phyloP scores from a whole-genome alignment of 371 early-diverging fungal species.

The Mucor ambiguus region DNA sequence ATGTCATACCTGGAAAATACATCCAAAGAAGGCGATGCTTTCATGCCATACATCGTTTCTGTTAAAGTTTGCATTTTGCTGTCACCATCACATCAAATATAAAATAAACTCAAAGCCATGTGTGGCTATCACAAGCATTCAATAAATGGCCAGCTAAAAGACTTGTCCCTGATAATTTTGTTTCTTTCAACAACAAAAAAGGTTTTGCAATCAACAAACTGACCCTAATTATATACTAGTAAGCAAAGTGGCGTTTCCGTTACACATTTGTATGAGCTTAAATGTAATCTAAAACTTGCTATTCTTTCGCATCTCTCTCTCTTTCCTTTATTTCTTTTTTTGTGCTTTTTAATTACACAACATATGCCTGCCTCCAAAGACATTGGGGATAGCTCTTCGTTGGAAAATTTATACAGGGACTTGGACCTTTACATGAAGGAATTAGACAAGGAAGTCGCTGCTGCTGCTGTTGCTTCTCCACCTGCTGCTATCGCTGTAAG shows the following conservation, averaged over 20 bases:
- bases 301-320: constrained; percentile 17
- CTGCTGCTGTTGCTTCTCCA: background rate
- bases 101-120: background rate
- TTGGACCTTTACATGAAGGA: constrained; percentile 41
- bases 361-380: background rate
- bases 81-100: background rate
- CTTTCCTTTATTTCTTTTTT: background rate
- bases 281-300: background rate
- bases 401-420: constrained; percentile 40
- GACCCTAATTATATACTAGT: background rate
- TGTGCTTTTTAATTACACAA: background rate
- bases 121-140: too few relatives aligned
- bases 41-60: background rate
- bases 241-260: background rate
- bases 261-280: background rate
- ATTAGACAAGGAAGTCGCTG: constrained; percentile 11
- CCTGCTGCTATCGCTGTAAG: background rate
- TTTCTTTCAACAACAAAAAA: background rate
- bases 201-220: background rate
- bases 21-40: background rate
- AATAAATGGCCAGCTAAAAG: too few relatives aligned
- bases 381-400: constrained; percentile 20
- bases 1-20: background rate
- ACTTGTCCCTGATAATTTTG: too few relatives aligned
- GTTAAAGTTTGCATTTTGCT: background rate